Base-by-base conservation (phyloP, 108 stramenopile species). In the Pseudonitzschia multiseries region DNA sequence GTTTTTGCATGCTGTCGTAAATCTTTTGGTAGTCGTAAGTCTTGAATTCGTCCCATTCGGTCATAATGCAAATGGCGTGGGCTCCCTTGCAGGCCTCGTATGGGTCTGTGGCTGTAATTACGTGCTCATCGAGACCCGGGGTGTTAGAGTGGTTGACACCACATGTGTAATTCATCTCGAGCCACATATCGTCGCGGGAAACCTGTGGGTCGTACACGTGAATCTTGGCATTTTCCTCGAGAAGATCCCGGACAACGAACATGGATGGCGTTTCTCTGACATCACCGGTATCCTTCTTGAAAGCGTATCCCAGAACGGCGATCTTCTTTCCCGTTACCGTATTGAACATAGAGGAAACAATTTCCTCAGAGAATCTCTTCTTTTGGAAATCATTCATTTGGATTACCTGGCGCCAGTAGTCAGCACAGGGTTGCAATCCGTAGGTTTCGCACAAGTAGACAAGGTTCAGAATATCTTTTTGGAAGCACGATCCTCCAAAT, bases 221-320 rank as follows among this genome's bases (percentile, higher is more conserved):
- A 65, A 99, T 81, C 28, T 82, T 77, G 65, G 99, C 99, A 32
- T 92, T 83, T 77, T 99, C 99, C 56, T 96, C 86, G 13, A 99
- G 73, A 57, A 99, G 86, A 74, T 96, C 96, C 57, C 96, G 93
- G 22, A 94, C 87, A 22, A 99, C 96, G 80, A 98, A 98, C 88
- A 93, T 97, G 60, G 97, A 90, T 9, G 99, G 97, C 4, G 97
- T 98, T 80, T 99, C 99, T 53, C 99, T 92, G 41, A 97, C 97
- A 88, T 99, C 99, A 4, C 98, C 99, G 21, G 99, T 99, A 83
- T 99, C 98, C 86, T 97, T 98, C 96, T 99, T 99, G 95, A 99
- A 99, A 54, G 99, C 99, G 76, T 96, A 99, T 75, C 99, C 99
- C 60, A 99, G 74, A 50, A 99, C 80, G 65, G 97, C 96, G 75